Percentiles rank a stretch among this genome's conserved stretches.
Conservation (phyloP, 2,329 filamentous ascomycete species). For the Fusarium torreyae region DNA sequence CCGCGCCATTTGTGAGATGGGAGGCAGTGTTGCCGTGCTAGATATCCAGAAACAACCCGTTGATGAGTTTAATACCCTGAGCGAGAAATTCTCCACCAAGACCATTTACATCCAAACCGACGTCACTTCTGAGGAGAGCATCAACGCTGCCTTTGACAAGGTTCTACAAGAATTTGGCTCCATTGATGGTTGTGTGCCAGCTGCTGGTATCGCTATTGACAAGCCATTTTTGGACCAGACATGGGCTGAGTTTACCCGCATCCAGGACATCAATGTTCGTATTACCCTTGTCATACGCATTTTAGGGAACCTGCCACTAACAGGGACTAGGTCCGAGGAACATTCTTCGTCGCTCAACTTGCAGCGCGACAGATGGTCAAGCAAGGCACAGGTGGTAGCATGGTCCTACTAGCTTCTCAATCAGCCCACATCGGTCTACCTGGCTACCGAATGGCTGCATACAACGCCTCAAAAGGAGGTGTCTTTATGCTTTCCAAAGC, state of each 20-base stretch:
- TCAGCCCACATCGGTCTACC: conserved; percentile 45
- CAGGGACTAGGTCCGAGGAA: conserved; percentile 55
- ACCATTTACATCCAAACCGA: conserved; percentile 53
- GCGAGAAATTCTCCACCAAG: conserved; percentile 42
- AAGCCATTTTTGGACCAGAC: conserved; percentile 62
- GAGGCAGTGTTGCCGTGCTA: conserved; percentile 58
- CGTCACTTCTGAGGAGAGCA: conserved; percentile 51
- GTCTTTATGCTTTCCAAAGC: conserved; percentile 59
- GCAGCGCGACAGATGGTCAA: conserved; percentile 58
- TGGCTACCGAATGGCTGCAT: conserved; percentile 54
- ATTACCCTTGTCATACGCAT: no score
- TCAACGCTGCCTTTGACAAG: conserved; percentile 47
- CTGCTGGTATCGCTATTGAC: conserved; percentile 60
- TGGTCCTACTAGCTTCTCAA: conserved; percentile 52
- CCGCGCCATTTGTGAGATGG: conserved; percentile 58
- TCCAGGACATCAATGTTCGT: conserved; percentile 60
- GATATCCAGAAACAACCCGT: conserved; percentile 54
- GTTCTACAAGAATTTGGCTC: conserved; percentile 46
- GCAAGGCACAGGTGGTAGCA: conserved; percentile 57
- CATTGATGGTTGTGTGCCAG: conserved; percentile 53
- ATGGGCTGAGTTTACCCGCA: conserved; percentile 58
- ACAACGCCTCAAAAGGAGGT: conserved; percentile 61
- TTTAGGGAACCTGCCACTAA: neutral
- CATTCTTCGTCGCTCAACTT: conserved; percentile 59
- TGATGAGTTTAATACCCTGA: conserved; percentile 48